Evolutionary conservation across 2,329 filamentous ascomycete genomes (phyloP), one percentile per base, ranked within the genome.

Genomic region (Botrytis porri): DNA sequence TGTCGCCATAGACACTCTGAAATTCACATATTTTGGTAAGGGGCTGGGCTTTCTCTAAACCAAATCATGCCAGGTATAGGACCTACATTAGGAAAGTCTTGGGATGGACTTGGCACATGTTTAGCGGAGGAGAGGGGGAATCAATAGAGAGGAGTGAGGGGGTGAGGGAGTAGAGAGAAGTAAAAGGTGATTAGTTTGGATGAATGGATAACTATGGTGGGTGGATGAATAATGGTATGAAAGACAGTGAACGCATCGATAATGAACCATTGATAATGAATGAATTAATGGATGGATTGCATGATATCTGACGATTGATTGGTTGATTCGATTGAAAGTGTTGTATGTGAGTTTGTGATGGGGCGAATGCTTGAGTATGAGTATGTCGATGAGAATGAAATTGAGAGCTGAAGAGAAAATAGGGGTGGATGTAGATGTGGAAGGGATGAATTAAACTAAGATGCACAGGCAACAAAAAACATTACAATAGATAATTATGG

Each of bases 191-290:
- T 29, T 41, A 35, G 29, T 57, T 57, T 67, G 37, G 61, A 43
- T 43, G 35, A 25, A 67, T 67, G 35, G 48, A 57, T 57, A 65
- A 65, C 35, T 64, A 48, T 48, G 62, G 43, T 35, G 41, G 41
- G 45, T n/a, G 41, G 43, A 43, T 67, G 54, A 67, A 41, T 51
- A 67, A 67, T 57, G 65, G 65, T 10, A 22, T 25, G 65, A 16
- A 39, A 41, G 64, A 25, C 29, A 41, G 64, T 41, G 35, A 14
- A 29, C 29, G 37, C 41, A 37, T 57, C 25, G 64, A 57, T 67
- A 67, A 67, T 41, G 48, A 67, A 67, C 45, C 64, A 57, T 67
- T 57, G 48, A 67, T 67, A 57, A 67, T 41, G 65, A 57, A 57
- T 57, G 51, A 57, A 57, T 57, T 57, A 32, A 67, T 61, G 59